Evolutionary conservation across 2,329 filamentous ascomycete species (phyloP), one percentile per base, ranked within the genome.

Genomic region (Blastomyces parvus): DNA sequence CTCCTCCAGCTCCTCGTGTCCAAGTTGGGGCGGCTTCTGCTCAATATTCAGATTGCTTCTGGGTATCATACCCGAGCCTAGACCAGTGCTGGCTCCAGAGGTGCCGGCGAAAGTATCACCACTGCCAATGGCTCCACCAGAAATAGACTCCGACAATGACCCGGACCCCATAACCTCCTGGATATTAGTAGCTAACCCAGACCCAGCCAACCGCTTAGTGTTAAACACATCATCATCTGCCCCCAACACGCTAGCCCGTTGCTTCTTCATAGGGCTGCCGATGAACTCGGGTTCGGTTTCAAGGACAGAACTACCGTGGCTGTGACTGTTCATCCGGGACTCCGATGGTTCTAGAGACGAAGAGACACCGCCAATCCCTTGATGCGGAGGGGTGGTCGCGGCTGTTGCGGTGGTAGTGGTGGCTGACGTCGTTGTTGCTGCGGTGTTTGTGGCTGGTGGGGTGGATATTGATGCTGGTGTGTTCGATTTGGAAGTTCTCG

Each of bases 231-330:
- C 72, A 59, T 77, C 74, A 58, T 79, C 77, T 17, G 76, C 72
- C 36, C 74, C 73, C 13, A 77, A 78, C 25, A 79, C 74, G 63
- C 77, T 79, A 2, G 78, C 76, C 42, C 78, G 73, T 60, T 79
- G 77, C 68, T 79, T 78, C 67, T 80, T 80, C 67, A 80, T 66
- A 0, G 78, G 78, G 65, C 78, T 80, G 8, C 78, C 78, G 3
- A 79, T 66, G 59, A 77, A 77, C 30, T 66, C 67, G 9, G 72
- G 73, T 42, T 71, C 73, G 55, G 74, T 74, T n/a, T 62, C 60
- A 9, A 62, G 25, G 25, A 62, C 42, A 4, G 36, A 19, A 11
- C 50, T 62, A 13, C 27, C 33, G 46, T 56, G 33, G 72, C 27
- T 17, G n/a, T 62, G 30, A 72, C 64, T 2, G 69, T 42, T 58